Percentiles rank a stretch among this genome's conserved stretches.
phyloP scores from a whole-genome alignment of 495 filamentous ascomycete genomes.

The Penicillium paxilli region DNA sequence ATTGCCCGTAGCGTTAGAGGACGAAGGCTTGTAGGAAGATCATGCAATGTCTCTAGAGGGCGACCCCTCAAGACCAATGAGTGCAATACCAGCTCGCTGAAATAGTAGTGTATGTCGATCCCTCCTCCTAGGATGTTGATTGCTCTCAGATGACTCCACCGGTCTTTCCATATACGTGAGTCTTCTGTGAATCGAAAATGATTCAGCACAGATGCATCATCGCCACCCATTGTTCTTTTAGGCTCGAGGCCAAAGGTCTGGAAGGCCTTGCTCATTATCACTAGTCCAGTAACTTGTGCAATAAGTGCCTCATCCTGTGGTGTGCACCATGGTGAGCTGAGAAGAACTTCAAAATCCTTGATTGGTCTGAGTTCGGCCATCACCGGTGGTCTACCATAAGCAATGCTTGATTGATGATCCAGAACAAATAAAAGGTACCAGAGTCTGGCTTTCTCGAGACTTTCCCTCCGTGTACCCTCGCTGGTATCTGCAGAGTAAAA shows the following conservation, averaged over 20 bases:
- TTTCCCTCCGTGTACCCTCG: neutral
- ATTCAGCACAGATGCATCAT: neutral
- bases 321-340: neutral
- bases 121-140: neutral
- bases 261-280: neutral
- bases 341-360: neutral
- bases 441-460: neutral
- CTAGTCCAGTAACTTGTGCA: neutral
- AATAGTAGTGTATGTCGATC: neutral
- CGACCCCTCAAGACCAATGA: neutral
- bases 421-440: neutral
- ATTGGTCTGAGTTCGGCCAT: neutral
- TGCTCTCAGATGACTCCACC: neutral
- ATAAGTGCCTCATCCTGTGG: neutral
- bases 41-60: neutral
- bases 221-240: neutral
- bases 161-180: neutral
- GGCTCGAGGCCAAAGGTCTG: neutral
- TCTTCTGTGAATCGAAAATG: neutral
- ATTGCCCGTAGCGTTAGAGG: neutral
- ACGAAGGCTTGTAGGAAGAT: neutral
- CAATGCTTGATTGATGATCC: neutral
- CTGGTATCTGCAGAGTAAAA: neutral
- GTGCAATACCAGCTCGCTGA: neutral
- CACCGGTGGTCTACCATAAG: neutral